Evolutionary conservation across 192 early-diverging fungal genomes (phyloP).

Genomic region (Haplosporangium gracile): DNA sequence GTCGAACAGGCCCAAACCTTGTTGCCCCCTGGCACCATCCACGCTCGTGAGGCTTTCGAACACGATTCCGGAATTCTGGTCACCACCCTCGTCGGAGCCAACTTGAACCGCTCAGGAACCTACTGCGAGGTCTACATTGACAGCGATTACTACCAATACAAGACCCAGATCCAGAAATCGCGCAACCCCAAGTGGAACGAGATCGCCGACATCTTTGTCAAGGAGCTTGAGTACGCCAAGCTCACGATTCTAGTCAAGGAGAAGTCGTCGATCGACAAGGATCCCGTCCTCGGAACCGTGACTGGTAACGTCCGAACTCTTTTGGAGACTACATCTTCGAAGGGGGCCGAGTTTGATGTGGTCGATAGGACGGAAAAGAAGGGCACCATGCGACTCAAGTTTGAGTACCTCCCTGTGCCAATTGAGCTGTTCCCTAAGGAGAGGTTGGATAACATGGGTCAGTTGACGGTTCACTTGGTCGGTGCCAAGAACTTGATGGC

Average conservation of each 20-base stretch:
- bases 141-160: slow-evolving; percentile 44
- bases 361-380: slow-evolving; percentile 22
- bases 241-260: slow-evolving; percentile 57
- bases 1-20: slow-evolving; percentile 13
- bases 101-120: slow-evolving; percentile 40
- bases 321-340: slow-evolving; percentile 21
- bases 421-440: slow-evolving; percentile 62
- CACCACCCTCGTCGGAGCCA: slow-evolving; percentile 16
- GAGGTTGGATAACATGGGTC: slow-evolving; percentile 74
- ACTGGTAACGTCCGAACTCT: slow-evolving; percentile 28
- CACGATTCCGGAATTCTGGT: slow-evolving; percentile 43
- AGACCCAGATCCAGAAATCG: slow-evolving; percentile 39
- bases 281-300: slow-evolving; percentile 41
- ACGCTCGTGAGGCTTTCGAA: slow-evolving; percentile 29
- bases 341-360: slow-evolving; percentile 22
- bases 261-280: slow-evolving; percentile 50
- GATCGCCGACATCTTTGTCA: slow-evolving; percentile 63
- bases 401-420: slow-evolving; percentile 60
- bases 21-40: slow-evolving; percentile 31
- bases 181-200: slow-evolving; percentile 56
- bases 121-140: slow-evolving; percentile 55
- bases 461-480: slow-evolving; percentile 69
- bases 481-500: slow-evolving; percentile 71
- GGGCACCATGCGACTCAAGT: slow-evolving; percentile 57
- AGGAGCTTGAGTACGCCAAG: slow-evolving; percentile 69